A percentile compares a stretch with the other conserved stretches of the same genome.
Evolutionary conservation across 176 grass and related monocot genomes (phyloP).

Genomic region (Lolium multiflorum): DNA sequence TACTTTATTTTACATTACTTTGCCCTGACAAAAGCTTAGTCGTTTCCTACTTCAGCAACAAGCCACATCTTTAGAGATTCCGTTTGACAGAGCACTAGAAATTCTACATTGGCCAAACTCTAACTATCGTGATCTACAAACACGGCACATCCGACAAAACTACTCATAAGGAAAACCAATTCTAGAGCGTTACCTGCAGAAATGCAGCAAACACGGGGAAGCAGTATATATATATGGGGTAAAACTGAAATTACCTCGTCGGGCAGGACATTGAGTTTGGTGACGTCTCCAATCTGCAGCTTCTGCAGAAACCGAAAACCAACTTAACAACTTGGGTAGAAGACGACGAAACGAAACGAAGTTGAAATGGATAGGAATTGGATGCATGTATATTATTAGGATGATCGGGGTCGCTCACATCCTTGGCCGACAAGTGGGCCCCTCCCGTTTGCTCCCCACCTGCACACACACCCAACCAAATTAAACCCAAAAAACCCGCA

Average conservation of each 20-base stretch:
- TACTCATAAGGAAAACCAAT: background rate
- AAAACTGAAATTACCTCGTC: slow-evolving; percentile 53
- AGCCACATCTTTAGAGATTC: background rate
- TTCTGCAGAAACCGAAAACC: slow-evolving; percentile 26
- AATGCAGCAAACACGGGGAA: background rate
- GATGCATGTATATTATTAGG: background rate
- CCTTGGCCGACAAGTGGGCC: slow-evolving; percentile 19
- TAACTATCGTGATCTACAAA: background rate
- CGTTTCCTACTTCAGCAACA: background rate
- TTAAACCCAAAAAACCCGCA: background rate
- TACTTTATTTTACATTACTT: background rate
- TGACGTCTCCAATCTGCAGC: slow-evolving; percentile 37
- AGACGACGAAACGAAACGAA: background rate
- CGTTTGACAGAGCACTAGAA: background rate
- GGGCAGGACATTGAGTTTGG: slow-evolving; percentile 33
- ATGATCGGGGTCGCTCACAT: slow-evolving; percentile 18
- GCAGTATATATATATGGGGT: background rate
- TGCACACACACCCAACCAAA: slow-evolving; percentile 12
- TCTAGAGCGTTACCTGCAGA: background rate
- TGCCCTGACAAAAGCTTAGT: background rate
- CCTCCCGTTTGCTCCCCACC: slow-evolving; percentile 27
- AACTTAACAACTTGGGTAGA: background rate
- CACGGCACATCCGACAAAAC: background rate
- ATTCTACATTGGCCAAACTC: background rate
- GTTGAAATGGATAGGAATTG: background rate